Base-by-base conservation (phyloP, 805 yeast genomes). In the Lipomyces sp. region DNA sequence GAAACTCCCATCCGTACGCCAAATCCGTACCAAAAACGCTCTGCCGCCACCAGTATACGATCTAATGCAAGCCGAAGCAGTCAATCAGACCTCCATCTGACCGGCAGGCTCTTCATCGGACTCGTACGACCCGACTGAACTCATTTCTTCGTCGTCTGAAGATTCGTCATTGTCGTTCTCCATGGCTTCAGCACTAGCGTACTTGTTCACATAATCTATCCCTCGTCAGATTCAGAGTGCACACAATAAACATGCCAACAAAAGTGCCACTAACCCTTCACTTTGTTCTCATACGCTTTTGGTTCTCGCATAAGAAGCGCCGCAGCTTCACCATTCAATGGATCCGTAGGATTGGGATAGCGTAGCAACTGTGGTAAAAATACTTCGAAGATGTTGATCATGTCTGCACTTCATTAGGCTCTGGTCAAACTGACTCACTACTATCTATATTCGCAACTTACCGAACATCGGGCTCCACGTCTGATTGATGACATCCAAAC, bases 391-490 rank as follows among this genome's bases (percentile, higher is more conserved):
- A 94, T 90, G 76, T 95, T 95, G 71, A 88, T 81, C 71, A 95
- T 84, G 63, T 95, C 76, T 72, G 53, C 33, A 35, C 18, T 37
- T 11, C 39, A 45, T 4, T 24, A 24, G 24, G 24, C 8, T 48
- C 59, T 29, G 63, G 53, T 24, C 29, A 32, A 1, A 24, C 24
- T 8, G 18, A 13, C 50, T 29, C 13, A 18, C 5, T 3, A 24
- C 0, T 10, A 15, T 11, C 13, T 42, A 24, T 10, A 33, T 11
- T 8, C 24, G 3, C 24, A 29, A 56, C 71, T n/a, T 69, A 72
- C 73, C 98, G 81, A 92, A 94, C 92, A 94, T 90, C 1, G 99
- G 98, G 53, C 96, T 90, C 99, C 99, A 94, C 0, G 98, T 92
- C 75, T 94, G 97, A 77, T 94, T 94, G 70, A 94, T 93, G 18